phyloP scores from a whole-genome alignment of 345 rosid genomes.

The Syzygium oleosum region DNA sequence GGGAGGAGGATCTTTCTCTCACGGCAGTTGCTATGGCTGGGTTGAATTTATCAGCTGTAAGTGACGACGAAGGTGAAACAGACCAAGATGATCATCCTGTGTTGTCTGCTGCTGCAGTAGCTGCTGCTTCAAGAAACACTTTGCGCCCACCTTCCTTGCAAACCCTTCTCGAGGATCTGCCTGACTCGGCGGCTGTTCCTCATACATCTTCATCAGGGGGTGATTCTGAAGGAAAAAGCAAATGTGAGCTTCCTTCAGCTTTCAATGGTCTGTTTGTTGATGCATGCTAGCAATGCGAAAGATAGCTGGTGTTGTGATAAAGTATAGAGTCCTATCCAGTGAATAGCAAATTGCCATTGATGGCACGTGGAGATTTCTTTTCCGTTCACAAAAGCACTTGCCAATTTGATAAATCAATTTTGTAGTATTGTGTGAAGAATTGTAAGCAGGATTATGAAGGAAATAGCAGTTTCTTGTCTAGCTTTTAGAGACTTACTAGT shows the following conservation, averaged over 20 bases:
- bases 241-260: conserved; percentile 32
- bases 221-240: conserved; percentile 97
- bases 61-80: conserved; percentile 67
- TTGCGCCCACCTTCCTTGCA: conserved; percentile 93
- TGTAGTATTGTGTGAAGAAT: background rate
- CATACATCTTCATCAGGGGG: conserved; percentile 88
- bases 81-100: conserved; percentile 48
- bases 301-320: background rate
- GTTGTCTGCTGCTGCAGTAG: conserved; percentile 81
- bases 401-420: background rate
- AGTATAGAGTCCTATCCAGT: background rate
- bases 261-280: background rate
- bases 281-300: background rate
- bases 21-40: conserved; percentile 73
- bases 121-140: conserved; percentile 92
- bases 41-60: conserved; percentile 52
- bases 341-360: background rate
- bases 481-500: background rate
- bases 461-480: background rate
- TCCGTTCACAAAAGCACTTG: background rate
- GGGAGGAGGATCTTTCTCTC: conserved; percentile 91
- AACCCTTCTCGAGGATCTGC: conserved; percentile 74
- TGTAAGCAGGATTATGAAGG: background rate
- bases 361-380: background rate
- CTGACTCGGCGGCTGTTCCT: conserved; percentile 58